Evolutionary conservation across 495 filamentous ascomycete genomes (phyloP), one percentile per base, ranked within the genome.

Genomic region (Collariella sp.): DNA sequence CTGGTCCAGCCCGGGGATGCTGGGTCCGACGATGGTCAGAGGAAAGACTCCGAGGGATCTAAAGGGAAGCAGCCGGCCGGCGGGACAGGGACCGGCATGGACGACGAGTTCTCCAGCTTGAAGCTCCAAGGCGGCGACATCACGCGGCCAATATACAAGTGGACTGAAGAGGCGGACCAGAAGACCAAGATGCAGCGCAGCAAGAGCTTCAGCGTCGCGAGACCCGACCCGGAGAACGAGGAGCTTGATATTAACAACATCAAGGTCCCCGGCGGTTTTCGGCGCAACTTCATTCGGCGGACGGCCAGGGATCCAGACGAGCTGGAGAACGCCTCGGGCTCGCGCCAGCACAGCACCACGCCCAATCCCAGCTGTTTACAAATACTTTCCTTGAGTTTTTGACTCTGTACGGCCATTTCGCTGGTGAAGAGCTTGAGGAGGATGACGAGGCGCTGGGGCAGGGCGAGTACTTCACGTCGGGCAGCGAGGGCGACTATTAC

Each of bases 341-440:
- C 69, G 11, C 63, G 64, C 46, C 61, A 57, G 46, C 47, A 57
- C 61, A 57, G 46, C 47, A 57, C 18, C 70, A 68, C 23, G 46
- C 57, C 9, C 77, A 76, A 22, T 82, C 81, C 35, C 83, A 80
- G 46, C 72, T 95, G 15, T 81, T 96, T 41, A 94, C 93, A 12
- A 88, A 70, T 58, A 97, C 85, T 69, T 98, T 98, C 62, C 81
- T 96, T 41, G 94, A 98, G 65, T 98, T 97, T 60, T 67, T 98
- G 46, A 90, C 86, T 7, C 75, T 98, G 15, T 96, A 96, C 60
- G 93, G 94, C 4, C 94, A 97, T 71, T 98, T 97, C 67, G 93
- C 93, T 15, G 93, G 93, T 63, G 93, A 98, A 69, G 83, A 94
- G 64, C 77, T 98, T 7, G 89, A 96, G 67, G 90, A 96, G 64